Conservation (phyloP, 441 rosid species). For the Viola pubescens region DNA sequence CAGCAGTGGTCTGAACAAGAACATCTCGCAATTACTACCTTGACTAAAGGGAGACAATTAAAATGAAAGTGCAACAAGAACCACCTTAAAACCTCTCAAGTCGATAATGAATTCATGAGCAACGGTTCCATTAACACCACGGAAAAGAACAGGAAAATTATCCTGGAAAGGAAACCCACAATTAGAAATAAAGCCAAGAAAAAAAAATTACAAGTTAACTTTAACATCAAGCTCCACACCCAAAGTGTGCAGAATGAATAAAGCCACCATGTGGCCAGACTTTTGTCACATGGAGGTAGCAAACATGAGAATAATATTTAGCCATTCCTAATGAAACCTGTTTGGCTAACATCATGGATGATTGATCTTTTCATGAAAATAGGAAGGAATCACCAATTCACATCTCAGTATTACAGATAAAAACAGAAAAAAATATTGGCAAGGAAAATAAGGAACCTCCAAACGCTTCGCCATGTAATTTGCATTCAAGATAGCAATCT, state of each 20-base stretch:
- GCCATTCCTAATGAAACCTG: neutral
- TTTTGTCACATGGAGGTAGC: slow-evolving; percentile 1
- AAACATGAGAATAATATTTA: neutral
- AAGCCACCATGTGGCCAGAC: neutral
- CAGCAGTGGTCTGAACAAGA: slow-evolving; percentile 62
- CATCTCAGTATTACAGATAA: too few relatives aligned
- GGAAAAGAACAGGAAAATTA: slow-evolving; percentile 64
- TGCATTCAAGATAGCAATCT: slow-evolving; percentile 86
- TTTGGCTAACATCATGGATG: neutral
- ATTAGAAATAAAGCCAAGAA: neutral
- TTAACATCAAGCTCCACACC: slow-evolving; percentile 2
- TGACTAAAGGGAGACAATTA: slow-evolving; percentile 1
- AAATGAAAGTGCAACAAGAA: slow-evolving; percentile 2
- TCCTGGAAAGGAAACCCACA: neutral
- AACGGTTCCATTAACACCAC: slow-evolving; percentile 83
- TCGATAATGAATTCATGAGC: slow-evolving; percentile 97
- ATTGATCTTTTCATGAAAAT: too few relatives aligned
- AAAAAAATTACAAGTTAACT: slow-evolving; percentile 7
- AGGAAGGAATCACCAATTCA: too few relatives aligned
- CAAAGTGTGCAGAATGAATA: neutral
- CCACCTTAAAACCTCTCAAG: slow-evolving; percentile 84
- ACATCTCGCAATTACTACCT: slow-evolving; percentile 5
- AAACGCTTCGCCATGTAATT: slow-evolving; percentile 99
- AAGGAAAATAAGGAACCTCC: slow-evolving; percentile 47
- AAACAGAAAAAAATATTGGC: too few relatives aligned